Evolutionary conservation across 768 basidiomycete genomes (phyloP), one percentile per base, ranked within the genome.

Genomic region (Rhodotorula graminis): DNA sequence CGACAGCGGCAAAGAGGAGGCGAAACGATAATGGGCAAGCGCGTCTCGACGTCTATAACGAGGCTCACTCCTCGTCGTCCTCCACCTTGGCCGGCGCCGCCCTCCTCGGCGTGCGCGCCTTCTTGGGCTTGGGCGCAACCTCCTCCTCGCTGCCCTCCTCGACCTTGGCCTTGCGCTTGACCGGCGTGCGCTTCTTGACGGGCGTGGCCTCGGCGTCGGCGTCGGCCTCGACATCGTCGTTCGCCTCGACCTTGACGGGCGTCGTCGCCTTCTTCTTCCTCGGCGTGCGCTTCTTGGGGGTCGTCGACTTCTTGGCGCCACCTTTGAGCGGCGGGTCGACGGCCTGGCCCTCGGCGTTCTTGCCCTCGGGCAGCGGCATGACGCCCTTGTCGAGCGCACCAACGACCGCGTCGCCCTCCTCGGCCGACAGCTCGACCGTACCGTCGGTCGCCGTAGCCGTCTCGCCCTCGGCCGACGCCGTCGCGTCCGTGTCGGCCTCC

Each of bases 321-420:
- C 40, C 52, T 3, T 47, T 33, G 9, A 37, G 37, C 2, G 50
- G 57, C 2, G 58, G 63, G 40, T 29, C 15, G 52, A 65, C 37
- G 53, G 53, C 64, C 55, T 73, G 72, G 2, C 72, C 72, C 60
- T 69, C 72, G 6, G 67, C 68, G 61, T 66, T 61, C 23, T 62
- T 3, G 7, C 72, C 68, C 50, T 73, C 72, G 14, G 67, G 67
- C 9, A 69, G 55, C 0, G 68, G 64, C 47, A 49, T 49, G 7
- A 66, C 23, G 19, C 72, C 67, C n/a, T 69, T 64, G 29, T 62
- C 19, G 37, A 58, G 40, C 60, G 64, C 33, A 2, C 52, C 42
- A 10, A 31, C 27, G n/a, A 29, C 29, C 64, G 31, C 31, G 23
- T 21, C 56, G 11, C 21, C 56, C 31, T 57, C 56, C 33, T 37